Conservation (phyloP, 139 green algal genomes). For the Ettlia oleoabundans region DNA sequence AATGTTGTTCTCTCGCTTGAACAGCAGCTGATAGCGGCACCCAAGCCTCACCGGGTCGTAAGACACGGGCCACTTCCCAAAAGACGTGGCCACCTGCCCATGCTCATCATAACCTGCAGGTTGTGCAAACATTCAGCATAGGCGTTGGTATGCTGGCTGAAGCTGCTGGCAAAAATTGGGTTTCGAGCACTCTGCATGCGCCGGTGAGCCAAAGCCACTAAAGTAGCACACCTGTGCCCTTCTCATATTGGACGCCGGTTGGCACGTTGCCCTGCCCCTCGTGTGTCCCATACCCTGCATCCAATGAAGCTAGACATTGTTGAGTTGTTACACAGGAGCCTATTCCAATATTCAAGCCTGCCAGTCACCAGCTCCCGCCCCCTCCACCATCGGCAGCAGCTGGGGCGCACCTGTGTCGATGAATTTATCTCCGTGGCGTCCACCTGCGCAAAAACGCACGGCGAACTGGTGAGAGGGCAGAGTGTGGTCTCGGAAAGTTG, state of each 20-base stretch:
- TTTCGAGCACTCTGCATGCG: too few species aligned
- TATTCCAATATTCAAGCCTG: too few species aligned
- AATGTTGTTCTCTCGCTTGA: too few species aligned
- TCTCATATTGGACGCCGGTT: not conserved
- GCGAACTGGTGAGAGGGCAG: too few species aligned
- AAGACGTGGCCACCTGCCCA: conserved; percentile 29
- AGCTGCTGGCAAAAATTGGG: too few species aligned
- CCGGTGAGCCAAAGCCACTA: too few species aligned
- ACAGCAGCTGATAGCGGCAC: too few species aligned
- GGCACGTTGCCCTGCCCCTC: conserved; percentile 31
- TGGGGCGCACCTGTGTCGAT: not conserved
- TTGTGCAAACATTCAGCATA: too few species aligned
- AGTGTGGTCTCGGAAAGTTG: too few species aligned
- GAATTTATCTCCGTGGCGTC: not conserved
- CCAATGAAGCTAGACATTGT: too few species aligned
- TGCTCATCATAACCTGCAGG: conserved; percentile 35
- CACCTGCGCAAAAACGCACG: conserved; percentile 7
- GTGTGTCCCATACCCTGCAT: conserved; percentile 37
- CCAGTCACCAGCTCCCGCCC: not conserved
- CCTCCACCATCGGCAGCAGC: not conserved
- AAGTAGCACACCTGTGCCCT: conserved; percentile 25
- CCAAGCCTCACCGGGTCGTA: conserved; percentile 41
- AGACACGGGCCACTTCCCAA: conserved; percentile 25
- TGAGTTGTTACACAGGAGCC: too few species aligned
- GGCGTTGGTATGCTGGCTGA: too few species aligned